Conservation (phyloP, 768 basidiomycete species). For the Phallus indusiatus region DNA sequence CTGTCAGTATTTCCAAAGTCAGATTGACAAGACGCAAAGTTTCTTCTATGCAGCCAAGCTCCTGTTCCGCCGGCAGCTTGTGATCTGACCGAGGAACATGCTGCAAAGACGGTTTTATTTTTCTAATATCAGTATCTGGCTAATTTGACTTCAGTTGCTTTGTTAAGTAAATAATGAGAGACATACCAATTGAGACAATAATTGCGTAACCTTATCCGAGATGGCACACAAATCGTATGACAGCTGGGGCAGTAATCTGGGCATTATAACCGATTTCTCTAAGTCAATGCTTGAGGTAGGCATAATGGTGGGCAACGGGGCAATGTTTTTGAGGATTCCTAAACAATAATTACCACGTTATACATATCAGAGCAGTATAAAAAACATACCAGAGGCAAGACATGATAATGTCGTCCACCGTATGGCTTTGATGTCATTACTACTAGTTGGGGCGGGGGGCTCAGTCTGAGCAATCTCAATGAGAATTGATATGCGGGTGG, state of each 20-base stretch:
- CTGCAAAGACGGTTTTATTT: slow-evolving; percentile 52
- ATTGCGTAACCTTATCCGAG: slow-evolving; percentile 35
- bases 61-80: slow-evolving; percentile 54
- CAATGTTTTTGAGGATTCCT: slow-evolving; percentile 73
- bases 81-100: slow-evolving; percentile 70
- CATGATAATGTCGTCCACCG: slow-evolving; percentile 48
- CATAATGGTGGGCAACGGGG: slow-evolving; percentile 64
- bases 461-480: slow-evolving; percentile 45
- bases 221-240: slow-evolving; percentile 25
- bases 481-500: slow-evolving; percentile 54
- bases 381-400: slow-evolving; percentile 52
- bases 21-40: slow-evolving; percentile 67
- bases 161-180: not conserved
- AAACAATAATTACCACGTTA: not conserved
- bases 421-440: slow-evolving; percentile 33
- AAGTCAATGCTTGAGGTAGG: slow-evolving; percentile 53
- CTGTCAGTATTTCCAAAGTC: slow-evolving; percentile 82
- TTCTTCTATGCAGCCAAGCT: slow-evolving; percentile 65
- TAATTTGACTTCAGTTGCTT: not conserved
- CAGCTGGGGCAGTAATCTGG: slow-evolving; percentile 59
- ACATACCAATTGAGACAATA: slow-evolving; percentile 43
- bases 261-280: slow-evolving; percentile 63
- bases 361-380: not conserved
- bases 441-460: slow-evolving; percentile 14
- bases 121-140: slow-evolving; percentile 36